phyloP scores from a whole-genome alignment of 108 stramenopile species.

The Nitzschia sp. region DNA sequence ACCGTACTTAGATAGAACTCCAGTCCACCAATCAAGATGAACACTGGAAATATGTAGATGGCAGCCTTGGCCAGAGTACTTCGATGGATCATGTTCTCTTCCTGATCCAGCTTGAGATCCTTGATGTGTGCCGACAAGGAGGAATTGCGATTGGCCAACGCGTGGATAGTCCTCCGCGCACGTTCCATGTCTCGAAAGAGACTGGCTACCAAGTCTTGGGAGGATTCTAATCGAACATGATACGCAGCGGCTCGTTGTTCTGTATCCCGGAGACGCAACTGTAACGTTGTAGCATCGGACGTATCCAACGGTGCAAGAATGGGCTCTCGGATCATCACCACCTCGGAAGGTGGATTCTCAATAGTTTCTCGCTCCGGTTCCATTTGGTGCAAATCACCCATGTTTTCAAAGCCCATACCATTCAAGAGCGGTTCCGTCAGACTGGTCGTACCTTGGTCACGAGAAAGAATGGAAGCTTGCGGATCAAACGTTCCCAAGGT shows the following conservation, averaged over 20 bases:
- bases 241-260: constrained; percentile 10
- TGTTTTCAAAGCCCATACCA: no score
- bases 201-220: constrained; percentile 17
- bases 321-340: neutral
- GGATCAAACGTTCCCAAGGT: no score
- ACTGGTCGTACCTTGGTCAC: no score
- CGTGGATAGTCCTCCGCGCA: constrained; percentile 9
- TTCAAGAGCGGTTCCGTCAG: no score
- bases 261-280: constrained; percentile 1
- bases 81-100: constrained; percentile 32
- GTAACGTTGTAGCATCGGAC: no score
- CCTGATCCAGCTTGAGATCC: constrained; percentile 22
- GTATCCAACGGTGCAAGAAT: no score
- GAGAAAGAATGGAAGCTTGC: no score
- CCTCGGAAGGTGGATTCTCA: neutral
- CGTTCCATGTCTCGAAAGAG: constrained; percentile 13
- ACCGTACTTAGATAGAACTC: constrained; percentile 23
- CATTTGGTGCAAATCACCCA: no score
- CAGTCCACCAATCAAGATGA: constrained; percentile 27
- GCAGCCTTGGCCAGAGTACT: constrained; percentile 24
- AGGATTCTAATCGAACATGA: neutral
- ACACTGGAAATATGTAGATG: constrained; percentile 23
- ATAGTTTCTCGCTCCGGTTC: no score
- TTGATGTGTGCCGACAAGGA: constrained; percentile 13
- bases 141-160: neutral